These are phyloP conservation scores for Apiospora arundinis DNA, from an alignment of 2,329 filamentous ascomycete genomes.

Conservation along the genomic window DNA sequence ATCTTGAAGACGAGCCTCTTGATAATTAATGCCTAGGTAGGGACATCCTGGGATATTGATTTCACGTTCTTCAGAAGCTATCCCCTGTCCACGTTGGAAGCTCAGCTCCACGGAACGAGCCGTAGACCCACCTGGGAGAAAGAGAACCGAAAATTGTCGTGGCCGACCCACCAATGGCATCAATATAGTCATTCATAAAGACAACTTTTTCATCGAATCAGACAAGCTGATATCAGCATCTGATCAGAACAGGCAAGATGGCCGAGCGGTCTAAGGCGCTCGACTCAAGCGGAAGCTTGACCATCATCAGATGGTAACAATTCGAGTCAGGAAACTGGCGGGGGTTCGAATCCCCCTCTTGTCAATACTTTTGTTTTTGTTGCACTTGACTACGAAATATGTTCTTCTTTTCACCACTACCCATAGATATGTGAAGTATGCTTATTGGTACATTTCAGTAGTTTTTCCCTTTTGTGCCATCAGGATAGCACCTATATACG, in stretches of 20 bases:
- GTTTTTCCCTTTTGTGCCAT: not conserved
- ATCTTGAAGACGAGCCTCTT: not conserved
- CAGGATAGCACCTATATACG: not conserved
- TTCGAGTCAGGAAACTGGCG: constrained; percentile 22
- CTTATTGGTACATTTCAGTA: not conserved
- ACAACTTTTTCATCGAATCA: not conserved
- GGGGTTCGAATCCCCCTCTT: constrained; percentile 22
- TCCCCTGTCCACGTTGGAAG: not conserved
- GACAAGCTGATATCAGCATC: not conserved
- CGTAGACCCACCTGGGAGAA: not conserved
- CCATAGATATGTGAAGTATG: too few relatives aligned
- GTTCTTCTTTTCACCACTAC: not conserved
- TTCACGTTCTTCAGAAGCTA: not conserved
- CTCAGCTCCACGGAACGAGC: not conserved
- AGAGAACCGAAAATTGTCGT: not conserved
- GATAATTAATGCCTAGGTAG: not conserved
- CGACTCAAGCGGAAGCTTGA: constrained; percentile 19
- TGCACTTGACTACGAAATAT: not conserved
- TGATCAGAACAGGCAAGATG: not conserved
- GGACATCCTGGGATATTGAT: not conserved
- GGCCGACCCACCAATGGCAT: not conserved
- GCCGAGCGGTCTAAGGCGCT: constrained; percentile 23
- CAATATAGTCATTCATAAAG: not conserved
- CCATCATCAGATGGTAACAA: constrained; percentile 5
- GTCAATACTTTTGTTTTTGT: not conserved